Percentiles rank a stretch among this genome's conserved stretches.
These are phyloP conservation scores for Coniochaeta prunicola DNA, from an alignment of 2,329 filamentous ascomycete species.

Conservation along the genomic window DNA sequence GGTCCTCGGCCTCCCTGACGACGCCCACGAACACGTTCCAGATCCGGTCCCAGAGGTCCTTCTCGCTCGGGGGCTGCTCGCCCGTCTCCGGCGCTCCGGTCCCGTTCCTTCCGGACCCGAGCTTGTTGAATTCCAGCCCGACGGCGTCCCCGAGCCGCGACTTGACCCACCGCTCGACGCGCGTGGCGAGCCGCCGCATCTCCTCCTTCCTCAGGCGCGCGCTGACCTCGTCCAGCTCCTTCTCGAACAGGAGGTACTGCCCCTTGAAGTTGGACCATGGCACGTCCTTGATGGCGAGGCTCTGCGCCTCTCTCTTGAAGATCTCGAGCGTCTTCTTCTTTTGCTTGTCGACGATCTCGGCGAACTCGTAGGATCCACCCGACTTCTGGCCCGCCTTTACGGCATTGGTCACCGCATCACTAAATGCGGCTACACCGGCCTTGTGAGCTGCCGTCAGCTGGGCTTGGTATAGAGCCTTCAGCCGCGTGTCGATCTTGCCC, in stretches of 20 bases:
- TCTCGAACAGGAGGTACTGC: slow-evolving; percentile 73
- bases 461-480: slow-evolving; percentile 83
- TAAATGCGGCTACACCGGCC: slow-evolving; percentile 74
- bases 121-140: slow-evolving; percentile 90
- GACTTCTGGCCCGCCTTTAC: slow-evolving; percentile 93
- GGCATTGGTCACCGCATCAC: slow-evolving; percentile 74
- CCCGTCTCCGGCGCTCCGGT: slow-evolving; percentile 72
- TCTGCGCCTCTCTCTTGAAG: slow-evolving; percentile 70
- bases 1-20: slow-evolving; percentile 75
- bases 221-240: slow-evolving; percentile 87
- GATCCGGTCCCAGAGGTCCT: slow-evolving; percentile 90
- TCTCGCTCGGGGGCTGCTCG: slow-evolving; percentile 62
- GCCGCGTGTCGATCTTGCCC: slow-evolving; percentile 75
- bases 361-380: slow-evolving; percentile 86
- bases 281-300: slow-evolving; percentile 69
- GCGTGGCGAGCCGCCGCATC: slow-evolving; percentile 84
- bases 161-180: slow-evolving; percentile 90
- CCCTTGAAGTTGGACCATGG: slow-evolving; percentile 83
- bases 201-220: slow-evolving; percentile 83
- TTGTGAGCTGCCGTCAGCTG: slow-evolving; percentile 88
- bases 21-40: slow-evolving; percentile 81
- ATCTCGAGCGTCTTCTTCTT: slow-evolving; percentile 67
- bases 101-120: slow-evolving; percentile 81
- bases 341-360: slow-evolving; percentile 80
- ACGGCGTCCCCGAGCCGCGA: slow-evolving; percentile 81